Conservation (phyloP, 306 rosid species). For the Gleditsia sinensis region DNA sequence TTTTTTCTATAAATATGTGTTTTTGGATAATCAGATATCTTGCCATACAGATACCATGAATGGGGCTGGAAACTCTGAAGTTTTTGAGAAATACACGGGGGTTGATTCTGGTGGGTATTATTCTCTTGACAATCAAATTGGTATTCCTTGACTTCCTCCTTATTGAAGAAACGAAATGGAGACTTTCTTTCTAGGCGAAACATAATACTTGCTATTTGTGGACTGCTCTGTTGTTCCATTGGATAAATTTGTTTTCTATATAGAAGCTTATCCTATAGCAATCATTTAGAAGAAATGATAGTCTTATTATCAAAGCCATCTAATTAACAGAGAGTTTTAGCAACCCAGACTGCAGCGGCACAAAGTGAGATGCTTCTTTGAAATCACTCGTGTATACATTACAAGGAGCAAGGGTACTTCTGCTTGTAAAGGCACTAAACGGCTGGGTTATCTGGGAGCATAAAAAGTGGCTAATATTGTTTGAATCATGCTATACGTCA, state of each 20-base stretch:
- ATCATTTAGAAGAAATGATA: slow-evolving; percentile 45
- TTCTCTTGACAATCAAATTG: slow-evolving; percentile 83
- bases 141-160: slow-evolving; percentile 79
- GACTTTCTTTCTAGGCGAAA: slow-evolving; percentile 92
- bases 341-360: slow-evolving; percentile 30
- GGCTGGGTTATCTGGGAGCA: slow-evolving; percentile 29
- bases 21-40: neutral
- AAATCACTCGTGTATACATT: slow-evolving; percentile 31
- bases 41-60: slow-evolving; percentile 69
- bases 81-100: slow-evolving; percentile 85
- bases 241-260: slow-evolving; percentile 82
- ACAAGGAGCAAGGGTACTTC: slow-evolving; percentile 33
- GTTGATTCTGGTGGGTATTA: slow-evolving; percentile 80
- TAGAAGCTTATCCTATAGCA: slow-evolving; percentile 93
- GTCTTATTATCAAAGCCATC: slow-evolving; percentile 20
- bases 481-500: slow-evolving; percentile 35
- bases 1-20: too few relatives aligned
- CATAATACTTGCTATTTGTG: slow-evolving; percentile 79
- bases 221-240: slow-evolving; percentile 70
- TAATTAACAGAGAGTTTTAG: slow-evolving; percentile 26
- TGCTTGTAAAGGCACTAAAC: slow-evolving; percentile 38
- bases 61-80: slow-evolving; percentile 98
- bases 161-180: slow-evolving; percentile 89
- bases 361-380: slow-evolving; percentile 40
- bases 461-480: slow-evolving; percentile 35